These are phyloP conservation scores for Boletus insuetus DNA, from an alignment of 768 basidiomycete species.

Conservation along the genomic window DNA sequence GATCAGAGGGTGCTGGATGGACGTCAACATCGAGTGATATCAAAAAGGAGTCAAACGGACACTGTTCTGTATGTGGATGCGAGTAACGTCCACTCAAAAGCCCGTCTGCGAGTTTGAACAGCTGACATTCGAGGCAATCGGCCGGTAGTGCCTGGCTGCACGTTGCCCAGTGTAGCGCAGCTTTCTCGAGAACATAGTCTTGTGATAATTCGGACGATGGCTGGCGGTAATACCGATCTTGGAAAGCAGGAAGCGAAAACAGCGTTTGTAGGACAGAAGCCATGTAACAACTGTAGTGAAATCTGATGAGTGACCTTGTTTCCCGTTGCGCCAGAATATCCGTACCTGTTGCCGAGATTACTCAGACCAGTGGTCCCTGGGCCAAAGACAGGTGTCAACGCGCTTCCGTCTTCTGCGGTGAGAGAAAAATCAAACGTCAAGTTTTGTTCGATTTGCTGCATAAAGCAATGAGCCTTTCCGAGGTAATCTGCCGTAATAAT, in stretches of 20 bases:
- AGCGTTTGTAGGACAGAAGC: slow-evolving; percentile 87
- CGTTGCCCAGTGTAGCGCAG: slow-evolving; percentile 50
- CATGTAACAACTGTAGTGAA: slow-evolving; percentile 82
- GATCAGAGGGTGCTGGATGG: slow-evolving; percentile 27
- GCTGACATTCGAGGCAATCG: slow-evolving; percentile 91
- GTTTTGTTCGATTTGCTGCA: slow-evolving; percentile 94
- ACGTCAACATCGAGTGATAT: slow-evolving; percentile 2
- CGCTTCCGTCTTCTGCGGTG: slow-evolving; percentile 80
- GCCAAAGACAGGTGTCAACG: slow-evolving; percentile 86
- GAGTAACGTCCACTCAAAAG: slow-evolving; percentile 92
- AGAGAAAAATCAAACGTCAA: slow-evolving; percentile 92
- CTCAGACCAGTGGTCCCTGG: slow-evolving; percentile 84
- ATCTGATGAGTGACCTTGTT: not conserved
- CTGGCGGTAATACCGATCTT: slow-evolving; percentile 58
- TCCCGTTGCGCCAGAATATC: not conserved
- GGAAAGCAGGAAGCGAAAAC: slow-evolving; percentile 79
- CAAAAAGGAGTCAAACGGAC: slow-evolving; percentile 13
- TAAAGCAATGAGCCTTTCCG: not conserved
- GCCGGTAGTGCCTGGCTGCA: slow-evolving; percentile 74
- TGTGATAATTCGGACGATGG: slow-evolving; percentile 10
- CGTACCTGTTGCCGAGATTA: slow-evolving; percentile 89
- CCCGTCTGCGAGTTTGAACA: slow-evolving; percentile 90
- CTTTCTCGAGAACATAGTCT: slow-evolving; percentile 26
- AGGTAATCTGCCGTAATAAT: not conserved
- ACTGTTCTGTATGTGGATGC: slow-evolving; percentile 44